Conservation (phyloP, 2,329 filamentous ascomycete species). For the Verticillium dahliae region DNA sequence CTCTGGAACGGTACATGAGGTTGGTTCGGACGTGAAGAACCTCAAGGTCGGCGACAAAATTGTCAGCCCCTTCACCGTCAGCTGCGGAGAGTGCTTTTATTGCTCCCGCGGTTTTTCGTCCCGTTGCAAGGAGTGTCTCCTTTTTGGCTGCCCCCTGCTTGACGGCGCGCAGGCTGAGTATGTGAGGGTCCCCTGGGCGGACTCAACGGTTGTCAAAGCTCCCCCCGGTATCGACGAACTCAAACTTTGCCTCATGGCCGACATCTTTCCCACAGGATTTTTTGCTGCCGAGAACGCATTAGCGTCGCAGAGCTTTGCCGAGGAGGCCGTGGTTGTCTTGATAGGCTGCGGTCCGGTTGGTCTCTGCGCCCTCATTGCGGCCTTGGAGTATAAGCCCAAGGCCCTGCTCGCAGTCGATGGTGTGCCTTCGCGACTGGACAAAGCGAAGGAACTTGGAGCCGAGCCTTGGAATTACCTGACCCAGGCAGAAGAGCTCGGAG, state of each 20-base stretch:
- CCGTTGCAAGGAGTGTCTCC: slow-evolving; percentile 61
- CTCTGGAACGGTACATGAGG: slow-evolving; percentile 65
- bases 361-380: slow-evolving; percentile 74
- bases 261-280: slow-evolving; percentile 85
- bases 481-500: slow-evolving; percentile 57
- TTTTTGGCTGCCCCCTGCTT: slow-evolving; percentile 64
- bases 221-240: slow-evolving; percentile 61
- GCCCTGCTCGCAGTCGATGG: slow-evolving; percentile 75
- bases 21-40: slow-evolving; percentile 60
- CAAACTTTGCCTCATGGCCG: slow-evolving; percentile 79
- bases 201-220: slow-evolving; percentile 72
- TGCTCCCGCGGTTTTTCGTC: slow-evolving; percentile 72
- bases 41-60: slow-evolving; percentile 71
- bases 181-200: slow-evolving; percentile 73
- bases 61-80: slow-evolving; percentile 77
- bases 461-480: slow-evolving; percentile 75
- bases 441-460: slow-evolving; percentile 68
- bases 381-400: slow-evolving; percentile 68
- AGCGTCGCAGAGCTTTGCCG: slow-evolving; percentile 49
- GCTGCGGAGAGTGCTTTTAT: slow-evolving; percentile 78
- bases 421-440: slow-evolving; percentile 65
- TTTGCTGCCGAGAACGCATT: slow-evolving; percentile 79
- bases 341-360: slow-evolving; percentile 84
- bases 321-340: slow-evolving; percentile 64
- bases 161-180: slow-evolving; percentile 81